Base-by-base conservation (phyloP, 202 grass and related monocot species). In the Schoenoplectus tabernaemontani region DNA sequence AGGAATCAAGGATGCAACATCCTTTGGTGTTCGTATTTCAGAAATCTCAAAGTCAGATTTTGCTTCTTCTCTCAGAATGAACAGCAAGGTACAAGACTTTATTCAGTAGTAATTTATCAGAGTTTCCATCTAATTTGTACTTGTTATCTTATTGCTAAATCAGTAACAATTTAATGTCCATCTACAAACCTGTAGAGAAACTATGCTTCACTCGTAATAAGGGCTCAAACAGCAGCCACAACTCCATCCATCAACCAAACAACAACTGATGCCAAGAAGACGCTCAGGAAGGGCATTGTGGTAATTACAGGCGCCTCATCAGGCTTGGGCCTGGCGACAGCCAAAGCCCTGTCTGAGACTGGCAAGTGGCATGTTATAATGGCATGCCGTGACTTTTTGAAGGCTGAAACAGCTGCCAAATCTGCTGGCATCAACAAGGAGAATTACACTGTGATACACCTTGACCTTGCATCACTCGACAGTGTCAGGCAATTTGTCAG, bases 301-400 rank as follows among this genome's bases (percentile, higher is more conserved):
- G 4, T 98, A 71, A 87, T 98, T 83, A 98, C 95, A 3, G 95
- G 95, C 24, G 91, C 95, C 23, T 98, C 95, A 13, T 98, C 95
- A 0, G 95, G 95, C 0, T 88, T 98, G 2, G 95, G 95, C 19
- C 91, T 98, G 2, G 95, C 91, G 15, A 95, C 95, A 19, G 95
- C 95, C 0, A 98, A 98, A 83, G 95, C 91, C 5, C 88, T 98
- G 44, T 83, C 91, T 12, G 95, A 98, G 83, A 90, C 74, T 0
- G 95, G 95, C 58, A 92, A 86, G 78, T 98, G 95, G 91, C 86
- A 98, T 61, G 91, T 98, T 48, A 83, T 98, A 64, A 98, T 98
- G 95, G 95, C 78, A 5, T 98, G 95, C 85, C 95, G 95, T 20
- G 91, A 98, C 81, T 98, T 92, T 86, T 86, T 98, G 82, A 98